Evolutionary conservation across 805 yeast genomes (phyloP).

Genomic region (Nakazawaea wyomingensis): DNA sequence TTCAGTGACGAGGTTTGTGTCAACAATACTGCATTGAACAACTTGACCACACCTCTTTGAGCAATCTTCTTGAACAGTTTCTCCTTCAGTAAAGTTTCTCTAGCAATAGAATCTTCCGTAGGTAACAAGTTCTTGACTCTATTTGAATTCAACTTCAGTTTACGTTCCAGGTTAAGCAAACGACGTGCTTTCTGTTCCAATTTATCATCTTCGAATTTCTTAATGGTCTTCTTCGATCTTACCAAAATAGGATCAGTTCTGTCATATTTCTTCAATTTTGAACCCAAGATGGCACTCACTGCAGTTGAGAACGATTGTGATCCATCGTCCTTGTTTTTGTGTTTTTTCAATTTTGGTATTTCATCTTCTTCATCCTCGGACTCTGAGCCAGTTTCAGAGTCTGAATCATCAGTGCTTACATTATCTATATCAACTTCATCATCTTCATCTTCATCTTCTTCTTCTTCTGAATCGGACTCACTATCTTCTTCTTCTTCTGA

Average conservation of each 20-base stretch:
- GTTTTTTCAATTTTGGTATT: slow-evolving; percentile 43
- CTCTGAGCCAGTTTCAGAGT: slow-evolving; percentile 9
- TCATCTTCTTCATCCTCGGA: slow-evolving; percentile 16
- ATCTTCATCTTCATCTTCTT: slow-evolving; percentile 24
- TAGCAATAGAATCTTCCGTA: slow-evolving; percentile 49
- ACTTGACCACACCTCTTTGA: slow-evolving; percentile 79
- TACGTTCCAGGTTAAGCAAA: slow-evolving; percentile 66
- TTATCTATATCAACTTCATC: slow-evolving; percentile 16
- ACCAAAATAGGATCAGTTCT: slow-evolving; percentile 88
- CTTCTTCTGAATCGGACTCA: background rate
- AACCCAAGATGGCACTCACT: slow-evolving; percentile 74
- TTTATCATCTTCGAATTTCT: slow-evolving; percentile 73
- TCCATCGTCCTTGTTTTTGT: slow-evolving; percentile 61
- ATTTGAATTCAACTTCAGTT: slow-evolving; percentile 56
- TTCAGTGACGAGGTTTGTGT: slow-evolving; percentile 62
- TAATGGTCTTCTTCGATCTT: slow-evolving; percentile 65
- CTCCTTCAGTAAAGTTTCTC: slow-evolving; percentile 62
- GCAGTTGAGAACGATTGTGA: slow-evolving; percentile 76
- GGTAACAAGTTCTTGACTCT: slow-evolving; percentile 70
- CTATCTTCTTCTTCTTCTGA: slow-evolving; percentile 11
- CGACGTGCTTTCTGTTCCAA: slow-evolving; percentile 80
- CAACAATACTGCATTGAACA: slow-evolving; percentile 77
- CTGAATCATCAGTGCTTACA: slow-evolving; percentile 8
- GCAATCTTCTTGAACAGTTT: slow-evolving; percentile 71
- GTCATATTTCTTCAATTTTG: slow-evolving; percentile 83